Evolutionary conservation across 2,329 filamentous ascomycete genomes (phyloP).

Genomic region (Apiospora phragmitis): DNA sequence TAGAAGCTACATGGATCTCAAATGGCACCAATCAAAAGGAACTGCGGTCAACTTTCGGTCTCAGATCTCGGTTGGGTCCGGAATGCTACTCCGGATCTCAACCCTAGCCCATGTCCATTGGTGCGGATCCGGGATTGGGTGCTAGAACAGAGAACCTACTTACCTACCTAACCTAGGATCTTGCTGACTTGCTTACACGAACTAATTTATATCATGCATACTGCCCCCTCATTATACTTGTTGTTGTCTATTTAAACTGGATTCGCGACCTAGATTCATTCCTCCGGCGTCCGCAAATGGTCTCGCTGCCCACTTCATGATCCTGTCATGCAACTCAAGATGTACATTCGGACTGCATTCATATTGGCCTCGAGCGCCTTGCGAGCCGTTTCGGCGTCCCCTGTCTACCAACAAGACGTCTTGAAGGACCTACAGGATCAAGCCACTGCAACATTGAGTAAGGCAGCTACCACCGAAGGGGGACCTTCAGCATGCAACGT

Average conservation of each 20-base stretch:
- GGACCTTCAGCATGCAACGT: conserved; percentile 3
- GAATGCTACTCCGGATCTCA: not conserved
- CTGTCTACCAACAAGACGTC: conserved; percentile 1
- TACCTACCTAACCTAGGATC: too few relatives aligned
- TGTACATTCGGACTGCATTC: not conserved
- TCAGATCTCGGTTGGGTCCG: not conserved
- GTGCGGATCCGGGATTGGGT: not conserved
- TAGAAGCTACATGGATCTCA: not conserved
- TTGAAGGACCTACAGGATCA: conserved; percentile 9
- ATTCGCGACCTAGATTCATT: not conserved
- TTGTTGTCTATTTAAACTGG: not conserved
- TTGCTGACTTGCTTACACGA: not conserved
- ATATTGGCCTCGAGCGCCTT: not conserved
- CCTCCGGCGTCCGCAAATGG: too few relatives aligned
- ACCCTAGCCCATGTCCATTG: not conserved
- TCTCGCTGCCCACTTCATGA: too few relatives aligned
- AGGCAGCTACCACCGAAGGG: not conserved
- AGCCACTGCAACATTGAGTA: conserved; percentile 7
- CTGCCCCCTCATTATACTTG: not conserved
- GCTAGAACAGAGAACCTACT: not conserved
- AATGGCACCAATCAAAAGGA: not conserved
- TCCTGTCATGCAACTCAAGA: not conserved
- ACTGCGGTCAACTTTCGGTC: not conserved
- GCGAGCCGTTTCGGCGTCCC: not conserved
- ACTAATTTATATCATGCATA: not conserved